Evolutionary conservation across 192 early-diverging fungal species (phyloP).

Genomic region (Coemansia sp.): DNA sequence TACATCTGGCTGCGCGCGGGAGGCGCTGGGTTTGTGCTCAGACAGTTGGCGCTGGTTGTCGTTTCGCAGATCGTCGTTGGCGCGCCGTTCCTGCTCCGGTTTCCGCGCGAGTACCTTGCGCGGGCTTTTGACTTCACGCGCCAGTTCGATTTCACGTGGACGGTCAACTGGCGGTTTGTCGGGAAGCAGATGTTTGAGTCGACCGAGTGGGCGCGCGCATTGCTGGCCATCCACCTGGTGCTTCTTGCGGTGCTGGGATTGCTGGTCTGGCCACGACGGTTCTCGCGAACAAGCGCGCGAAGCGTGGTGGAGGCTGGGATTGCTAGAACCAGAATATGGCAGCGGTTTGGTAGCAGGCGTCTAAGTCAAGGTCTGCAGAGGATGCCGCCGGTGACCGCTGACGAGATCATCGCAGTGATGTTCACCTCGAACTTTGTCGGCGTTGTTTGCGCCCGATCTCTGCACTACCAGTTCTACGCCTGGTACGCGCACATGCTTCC

Average conservation of each 20-base stretch:
- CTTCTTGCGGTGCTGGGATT: conserved; percentile 64
- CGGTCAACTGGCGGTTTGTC: conserved; percentile 93
- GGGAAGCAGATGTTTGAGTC: conserved; percentile 69
- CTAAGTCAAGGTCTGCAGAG: neutral
- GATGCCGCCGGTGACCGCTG: neutral
- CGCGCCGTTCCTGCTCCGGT: conserved; percentile 60
- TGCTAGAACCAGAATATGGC: neutral
- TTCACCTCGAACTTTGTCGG: conserved; percentile 91
- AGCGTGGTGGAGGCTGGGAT: conserved; percentile 20
- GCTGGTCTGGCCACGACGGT: conserved; percentile 55
- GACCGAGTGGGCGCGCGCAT: conserved; percentile 54
- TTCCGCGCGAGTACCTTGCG: conserved; percentile 66
- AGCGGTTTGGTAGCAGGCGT: too few relatives aligned
- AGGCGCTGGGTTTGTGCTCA: conserved; percentile 3
- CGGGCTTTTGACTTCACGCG: conserved; percentile 87
- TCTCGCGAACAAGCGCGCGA: conserved; percentile 18
- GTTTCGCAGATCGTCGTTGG: conserved; percentile 58
- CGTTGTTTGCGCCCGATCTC: conserved; percentile 78
- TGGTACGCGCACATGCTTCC: conserved; percentile 93
- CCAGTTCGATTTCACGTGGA: conserved; percentile 88
- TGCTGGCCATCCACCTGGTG: conserved; percentile 64
- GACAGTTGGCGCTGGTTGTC: conserved; percentile 16
- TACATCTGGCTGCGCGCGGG: conserved; percentile 51
- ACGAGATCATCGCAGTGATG: conserved; percentile 50
- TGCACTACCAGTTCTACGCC: conserved; percentile 97